Evolutionary conservation across 2,329 filamentous ascomycete species (phyloP), one percentile per base, ranked within the genome.

Genomic region (Talaromyces sp.): DNA sequence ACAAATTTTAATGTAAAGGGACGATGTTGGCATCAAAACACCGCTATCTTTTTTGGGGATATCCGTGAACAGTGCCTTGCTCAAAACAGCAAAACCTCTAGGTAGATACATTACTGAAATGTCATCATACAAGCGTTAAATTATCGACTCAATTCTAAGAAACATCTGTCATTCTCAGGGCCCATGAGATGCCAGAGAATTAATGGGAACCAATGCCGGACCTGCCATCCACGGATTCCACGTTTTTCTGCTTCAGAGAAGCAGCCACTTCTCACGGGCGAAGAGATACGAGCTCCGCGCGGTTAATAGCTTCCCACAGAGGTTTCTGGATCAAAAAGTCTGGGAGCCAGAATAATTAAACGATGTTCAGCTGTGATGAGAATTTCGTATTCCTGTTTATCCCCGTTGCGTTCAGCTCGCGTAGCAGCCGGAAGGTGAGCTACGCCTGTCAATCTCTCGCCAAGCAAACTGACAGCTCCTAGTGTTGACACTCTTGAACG

Each of bases 341-440:
- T 68, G 0, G 71, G 71, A 0, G 73, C 69, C 25, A 78, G 68
- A 27, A 79, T 72, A 53, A 76, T 69, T 15, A 79, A 66, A 32
- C 76, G 73, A 61, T 74, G 73, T 58, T 80, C 77, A 25, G 76
- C 71, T 6, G 73, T 71, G 15, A 79, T 70, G 4, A 80, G 66
- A 15, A 78, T 71, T 61, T 79, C 76, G 36, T 73, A 75, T n/a
- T 60, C 52, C 55, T 67, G 69, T 5, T 60, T 59, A 13, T 69
- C 66, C 4, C 65, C 63, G 19, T 64, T 63, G 6, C 68, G 65
- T 55, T 52, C 60, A 11, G 61, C 67, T 53, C 71, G 69, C 19
- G 62, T 55, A 5, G 69, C 66, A 6, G 68, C 66, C 5, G 74
- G 74, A 6, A 79, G 67, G 42, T 78, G 73, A 27, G 67, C 64